These are phyloP conservation scores for Ilex aquifolium DNA, from an alignment of 257 asterid species.

Conservation along the genomic window DNA sequence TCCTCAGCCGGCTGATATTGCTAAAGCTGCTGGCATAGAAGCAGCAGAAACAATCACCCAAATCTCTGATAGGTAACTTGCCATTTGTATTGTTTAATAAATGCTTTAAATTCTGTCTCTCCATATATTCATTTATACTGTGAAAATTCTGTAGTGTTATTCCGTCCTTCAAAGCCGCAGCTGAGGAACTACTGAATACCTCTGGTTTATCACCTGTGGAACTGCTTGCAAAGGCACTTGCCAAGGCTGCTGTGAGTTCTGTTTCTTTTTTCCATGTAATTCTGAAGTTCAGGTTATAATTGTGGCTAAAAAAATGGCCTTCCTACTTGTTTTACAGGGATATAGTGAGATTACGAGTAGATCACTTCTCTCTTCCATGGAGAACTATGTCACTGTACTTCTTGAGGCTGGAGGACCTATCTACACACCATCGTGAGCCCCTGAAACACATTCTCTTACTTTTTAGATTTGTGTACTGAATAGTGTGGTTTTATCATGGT, in stretches of 20 bases:
- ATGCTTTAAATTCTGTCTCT: no score
- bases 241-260: slow-evolving; percentile 82
- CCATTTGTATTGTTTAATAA: no score
- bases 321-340: slow-evolving; percentile 38
- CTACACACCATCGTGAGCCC: slow-evolving; percentile 69
- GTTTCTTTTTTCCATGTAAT: not conserved
- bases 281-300: not conserved
- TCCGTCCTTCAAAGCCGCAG: slow-evolving; percentile 86
- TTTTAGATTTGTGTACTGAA: not conserved
- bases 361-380: slow-evolving; percentile 82
- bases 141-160: slow-evolving; percentile 50
- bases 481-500: no score
- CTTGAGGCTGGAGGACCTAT: slow-evolving; percentile 76
- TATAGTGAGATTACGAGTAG: slow-evolving; percentile 83
- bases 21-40: slow-evolving; percentile 76
- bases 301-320: no score
- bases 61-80: slow-evolving; percentile 65
- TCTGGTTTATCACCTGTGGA: slow-evolving; percentile 68
- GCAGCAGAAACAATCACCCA: slow-evolving; percentile 62
- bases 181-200: slow-evolving; percentile 63
- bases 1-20: slow-evolving; percentile 96
- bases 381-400: slow-evolving; percentile 71
- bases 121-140: no score
- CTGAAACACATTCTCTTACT: not conserved
- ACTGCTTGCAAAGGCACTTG: slow-evolving; percentile 90